Base-by-base conservation (phyloP, 768 basidiomycete species). In the Lactarius sp. region DNA sequence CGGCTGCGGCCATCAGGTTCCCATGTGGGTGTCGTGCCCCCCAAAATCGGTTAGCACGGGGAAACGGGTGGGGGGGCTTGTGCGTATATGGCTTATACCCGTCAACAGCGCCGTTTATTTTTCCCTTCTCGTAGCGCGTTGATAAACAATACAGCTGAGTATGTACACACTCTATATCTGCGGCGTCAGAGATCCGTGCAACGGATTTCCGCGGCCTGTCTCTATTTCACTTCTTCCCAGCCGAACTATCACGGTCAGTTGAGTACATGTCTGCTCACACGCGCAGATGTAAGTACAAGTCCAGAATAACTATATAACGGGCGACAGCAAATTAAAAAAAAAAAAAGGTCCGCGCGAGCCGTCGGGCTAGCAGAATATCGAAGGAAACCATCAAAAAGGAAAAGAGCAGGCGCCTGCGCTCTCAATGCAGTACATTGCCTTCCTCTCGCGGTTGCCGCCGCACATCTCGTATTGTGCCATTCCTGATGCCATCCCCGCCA, bases 31-130 rank as follows among this genome's bases (percentile, higher is more conserved):
- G 36, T 20, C 18, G 20, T n/a, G 31, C 46, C 36, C 12, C 49
- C 64, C 59, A 56, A 60, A 64, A 60, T n/a, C 33, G 59, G 63
- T 44, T 64, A 60, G 49, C 41, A 36, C 63, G 59, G 58, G 49
- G 36, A 54, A 52, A 31, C 22, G 18, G 34, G 34, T 12, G 56
- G 34, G 16, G 22, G 22, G 34, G 16, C 18, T 33, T 42, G 55
- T 18, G 16, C 31, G 12, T 62, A 46, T 27, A 8, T 57, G 34
- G 20, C 56, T 62, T 56, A n/a, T 47, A 42, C 55, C 51, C 39
- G 50, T 59, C 22, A n/a, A 46, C n/a, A n/a, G 36, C n/a, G 55
- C 34, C 20, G 22, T 16, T 18, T 34, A 22, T 33, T 56, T 42
- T 49, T 46, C 3, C 22, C 9, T 37, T 49, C n/a, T 12, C 22